phyloP scores from a whole-genome alignment of 2,329 filamentous ascomycete genomes.

The Albophoma yamanashiensis region DNA sequence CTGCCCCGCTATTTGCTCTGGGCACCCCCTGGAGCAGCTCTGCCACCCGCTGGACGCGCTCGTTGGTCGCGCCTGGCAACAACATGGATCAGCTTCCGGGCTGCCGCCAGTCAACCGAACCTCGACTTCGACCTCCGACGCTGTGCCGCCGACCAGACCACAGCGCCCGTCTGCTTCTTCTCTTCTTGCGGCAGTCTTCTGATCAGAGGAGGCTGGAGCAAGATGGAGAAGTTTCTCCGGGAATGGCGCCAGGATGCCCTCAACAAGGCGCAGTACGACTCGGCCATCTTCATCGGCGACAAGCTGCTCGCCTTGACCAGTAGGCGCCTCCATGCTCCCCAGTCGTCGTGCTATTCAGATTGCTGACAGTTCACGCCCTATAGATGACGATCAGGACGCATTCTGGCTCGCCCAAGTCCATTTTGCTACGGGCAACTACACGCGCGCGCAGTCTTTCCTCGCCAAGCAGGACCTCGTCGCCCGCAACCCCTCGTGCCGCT shows the following conservation, averaged over 20 bases:
- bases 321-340: slow-evolving; percentile 29
- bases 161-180: background rate
- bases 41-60: background rate
- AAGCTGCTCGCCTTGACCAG: slow-evolving; percentile 91
- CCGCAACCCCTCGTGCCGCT: slow-evolving; percentile 78
- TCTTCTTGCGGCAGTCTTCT: background rate
- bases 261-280: slow-evolving; percentile 92
- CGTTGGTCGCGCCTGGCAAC: background rate
- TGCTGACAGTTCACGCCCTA: background rate
- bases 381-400: slow-evolving; percentile 86
- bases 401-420: slow-evolving; percentile 98
- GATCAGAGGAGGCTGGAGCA: background rate
- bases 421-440: slow-evolving; percentile 92
- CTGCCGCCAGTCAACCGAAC: background rate
- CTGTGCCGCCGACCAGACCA: background rate
- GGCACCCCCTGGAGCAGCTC: background rate
- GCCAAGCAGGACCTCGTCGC: slow-evolving; percentile 71
- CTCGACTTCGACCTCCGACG: background rate
- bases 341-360: background rate
- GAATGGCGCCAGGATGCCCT: slow-evolving; percentile 93
- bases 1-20: slow-evolving; percentile 2
- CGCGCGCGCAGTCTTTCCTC: slow-evolving; percentile 78
- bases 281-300: slow-evolving; percentile 94
- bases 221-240: slow-evolving; percentile 90
- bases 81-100: background rate